Evolutionary conservation across 106 monocot genomes (phyloP).

Genomic region (Dendrobium nobile): DNA sequence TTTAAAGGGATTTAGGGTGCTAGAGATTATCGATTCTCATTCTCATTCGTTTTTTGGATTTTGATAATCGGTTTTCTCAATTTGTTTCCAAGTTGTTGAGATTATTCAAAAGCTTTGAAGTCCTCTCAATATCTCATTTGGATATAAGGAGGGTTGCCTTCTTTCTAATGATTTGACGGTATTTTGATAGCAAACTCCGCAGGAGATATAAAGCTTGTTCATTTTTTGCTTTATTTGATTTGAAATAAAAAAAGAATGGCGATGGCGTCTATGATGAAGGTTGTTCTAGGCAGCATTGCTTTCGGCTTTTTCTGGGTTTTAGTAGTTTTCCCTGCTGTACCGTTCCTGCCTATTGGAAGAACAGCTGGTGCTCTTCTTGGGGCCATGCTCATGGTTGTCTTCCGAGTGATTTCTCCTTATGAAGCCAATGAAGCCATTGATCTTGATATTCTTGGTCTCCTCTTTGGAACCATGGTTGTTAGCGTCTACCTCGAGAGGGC

Average conservation of each 20-base stretch:
- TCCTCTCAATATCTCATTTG: too few relatives aligned
- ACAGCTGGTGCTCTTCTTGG: conserved; percentile 45
- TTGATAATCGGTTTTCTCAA: not conserved
- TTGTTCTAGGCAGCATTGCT: conserved; percentile 40
- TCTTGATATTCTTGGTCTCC: conserved; percentile 50
- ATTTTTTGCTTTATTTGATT: too few relatives aligned
- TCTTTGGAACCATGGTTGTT: conserved; percentile 60
- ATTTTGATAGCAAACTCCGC: too few relatives aligned
- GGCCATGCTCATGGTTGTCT: conserved; percentile 41
- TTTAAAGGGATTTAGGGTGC: not conserved
- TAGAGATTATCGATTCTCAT: not conserved
- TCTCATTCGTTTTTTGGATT: not conserved
- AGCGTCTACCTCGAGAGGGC: conserved; percentile 39
- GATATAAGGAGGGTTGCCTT: too few relatives aligned
- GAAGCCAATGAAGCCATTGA: conserved; percentile 43
- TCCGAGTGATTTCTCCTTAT: conserved; percentile 36
- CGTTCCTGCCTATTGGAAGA: conserved; percentile 43
- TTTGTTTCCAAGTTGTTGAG: too few relatives aligned
- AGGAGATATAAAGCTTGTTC: too few relatives aligned
- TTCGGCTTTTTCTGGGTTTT: conserved; percentile 50
- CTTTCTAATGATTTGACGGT: not conserved
- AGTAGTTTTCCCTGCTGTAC: conserved; percentile 46
- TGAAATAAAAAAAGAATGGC: conserved; percentile 9
- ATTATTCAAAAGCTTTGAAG: too few relatives aligned
- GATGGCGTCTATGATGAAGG: conserved; percentile 5